Percentiles rank a stretch among this genome's conserved stretches.
These are phyloP conservation scores for Yamadazyma pseudoaaseri DNA, from an alignment of 1,139 yeast genomes.

Conservation along the genomic window DNA sequence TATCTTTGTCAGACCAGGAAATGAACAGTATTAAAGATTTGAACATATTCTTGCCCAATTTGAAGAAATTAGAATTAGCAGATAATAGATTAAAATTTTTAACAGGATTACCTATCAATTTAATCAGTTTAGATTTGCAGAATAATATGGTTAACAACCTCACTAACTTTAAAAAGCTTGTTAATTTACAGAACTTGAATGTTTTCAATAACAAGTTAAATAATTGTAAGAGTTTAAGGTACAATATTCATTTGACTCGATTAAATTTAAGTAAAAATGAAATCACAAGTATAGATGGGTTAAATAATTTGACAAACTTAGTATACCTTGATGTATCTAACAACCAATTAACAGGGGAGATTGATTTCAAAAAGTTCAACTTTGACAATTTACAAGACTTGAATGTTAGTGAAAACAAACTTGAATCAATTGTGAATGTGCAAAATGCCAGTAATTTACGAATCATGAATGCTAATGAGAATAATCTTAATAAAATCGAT, in stretches of 20 bases:
- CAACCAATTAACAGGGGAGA: constrained; percentile 37
- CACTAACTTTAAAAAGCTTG: constrained; percentile 39
- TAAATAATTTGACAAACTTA: constrained; percentile 41
- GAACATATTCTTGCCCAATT: constrained; percentile 42
- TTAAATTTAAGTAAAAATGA: constrained; percentile 33
- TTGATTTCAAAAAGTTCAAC: constrained; percentile 35
- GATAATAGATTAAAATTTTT: constrained; percentile 42
- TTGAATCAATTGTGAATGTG: constrained; percentile 33
- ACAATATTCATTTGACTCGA: constrained; percentile 37
- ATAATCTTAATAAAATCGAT: constrained; percentile 27
- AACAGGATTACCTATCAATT: constrained; percentile 44
- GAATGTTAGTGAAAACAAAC: constrained; percentile 41
- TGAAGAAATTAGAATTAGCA: constrained; percentile 39
- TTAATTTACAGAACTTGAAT: constrained; percentile 44
- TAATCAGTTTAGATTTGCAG: constrained; percentile 37
- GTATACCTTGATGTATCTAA: constrained; percentile 39
- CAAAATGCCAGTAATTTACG: constrained; percentile 35
- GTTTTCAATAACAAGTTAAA: constrained; percentile 37
- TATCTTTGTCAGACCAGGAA: constrained; percentile 31
- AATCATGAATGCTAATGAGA: constrained; percentile 44
- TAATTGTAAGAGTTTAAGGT: constrained; percentile 28
- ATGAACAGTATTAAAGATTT: constrained; percentile 46
- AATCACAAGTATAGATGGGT: constrained; percentile 34
- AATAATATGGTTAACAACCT: constrained; percentile 40
- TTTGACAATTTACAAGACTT: constrained; percentile 45